A percentile compares a stretch with the other conserved stretches of the same genome.
phyloP scores from a whole-genome alignment of 352 stramenopile genomes.

The Blastocystis sp. region DNA sequence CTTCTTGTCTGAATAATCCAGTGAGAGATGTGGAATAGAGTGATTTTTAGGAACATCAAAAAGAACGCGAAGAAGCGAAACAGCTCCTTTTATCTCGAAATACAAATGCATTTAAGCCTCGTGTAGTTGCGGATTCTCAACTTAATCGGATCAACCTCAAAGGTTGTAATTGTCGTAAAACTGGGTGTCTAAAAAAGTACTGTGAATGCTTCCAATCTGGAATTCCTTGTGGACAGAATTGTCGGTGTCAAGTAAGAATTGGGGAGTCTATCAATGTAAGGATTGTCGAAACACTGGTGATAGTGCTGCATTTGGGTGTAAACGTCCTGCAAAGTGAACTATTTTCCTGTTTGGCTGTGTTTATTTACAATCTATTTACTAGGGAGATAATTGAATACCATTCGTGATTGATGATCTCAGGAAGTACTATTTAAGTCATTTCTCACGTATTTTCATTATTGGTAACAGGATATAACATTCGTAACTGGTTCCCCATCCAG shows the following conservation, averaged over 20 bases:
- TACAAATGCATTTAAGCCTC: neutral
- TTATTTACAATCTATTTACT: too few relatives aligned
- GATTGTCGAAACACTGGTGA: conserved; percentile 85
- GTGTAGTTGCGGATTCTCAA: neutral
- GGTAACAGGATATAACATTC: too few relatives aligned
- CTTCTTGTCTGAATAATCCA: conserved; percentile 68
- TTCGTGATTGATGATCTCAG: too few relatives aligned
- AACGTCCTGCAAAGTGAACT: neutral
- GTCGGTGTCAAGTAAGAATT: conserved; percentile 82
- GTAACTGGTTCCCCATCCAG: too few relatives aligned
- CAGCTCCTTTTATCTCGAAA: conserved; percentile 1
- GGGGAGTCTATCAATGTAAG: conserved; percentile 80
- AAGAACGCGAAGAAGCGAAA: conserved; percentile 25
- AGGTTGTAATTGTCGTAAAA: conserved; percentile 92
- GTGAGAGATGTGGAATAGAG: neutral
- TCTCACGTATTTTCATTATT: too few relatives aligned
- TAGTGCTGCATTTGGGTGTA: neutral
- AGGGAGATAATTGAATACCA: too few relatives aligned
- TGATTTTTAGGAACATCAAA: conserved; percentile 8
- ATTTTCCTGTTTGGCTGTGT: too few relatives aligned
- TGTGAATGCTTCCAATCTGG: conserved; percentile 91
- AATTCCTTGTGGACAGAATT: conserved; percentile 81
- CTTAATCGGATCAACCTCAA: conserved; percentile 69
- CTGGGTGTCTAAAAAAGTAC: conserved; percentile 93
- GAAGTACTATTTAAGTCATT: too few relatives aligned